Base-by-base conservation (phyloP, 2,329 filamentous ascomycete genomes). In the Cladobotryum protrusum region DNA sequence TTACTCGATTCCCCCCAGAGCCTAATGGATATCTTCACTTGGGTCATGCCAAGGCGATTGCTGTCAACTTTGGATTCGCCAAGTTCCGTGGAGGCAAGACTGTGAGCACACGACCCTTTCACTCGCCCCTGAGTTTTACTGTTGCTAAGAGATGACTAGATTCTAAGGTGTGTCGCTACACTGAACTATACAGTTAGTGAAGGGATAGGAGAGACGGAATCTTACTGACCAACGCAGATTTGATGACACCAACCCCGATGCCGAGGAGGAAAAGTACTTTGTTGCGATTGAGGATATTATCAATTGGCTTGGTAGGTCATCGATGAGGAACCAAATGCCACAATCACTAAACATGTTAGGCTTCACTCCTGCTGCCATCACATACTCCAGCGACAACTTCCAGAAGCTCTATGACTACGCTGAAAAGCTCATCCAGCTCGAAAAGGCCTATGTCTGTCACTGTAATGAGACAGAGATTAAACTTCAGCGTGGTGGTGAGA, bases 51-150 rank as follows among this genome's bases (percentile, higher is more conserved):
- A 97, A 97, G 73, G 92, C 93, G 18, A 96, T 97, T 66, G 86
- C 89, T 0, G 83, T 97, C 67, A 96, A 97, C 71, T 97, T 97
- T 70, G 92, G 92, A 6, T 97, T 96, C 66, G 92, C 93, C 13
- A 82, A 81, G 62, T 83, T 85, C 63, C 87, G 95, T 64, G 86
- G 86, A 34, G 92, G 92, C 52, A 75, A 84, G 54, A 67, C 63
- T 43, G 62, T 65, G 54, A 63, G 59, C 34, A 34, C 24, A n/a
- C n/a, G n/a, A n/a, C 24, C 24, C 6, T 29, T 29, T 8, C 24
- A 29, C 11, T 29, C 11, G 6, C 24, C 49, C 7, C 39, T 51
- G 24, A 43, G 49, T 39, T 9, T 24, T 33, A 13, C 5, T n/a
- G 14, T 43, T 29, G 24, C 24, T 29, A 29, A 29, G 2, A 8